Conservation (phyloP, 2,329 filamentous ascomycete species). For the Penicillium sp. region DNA sequence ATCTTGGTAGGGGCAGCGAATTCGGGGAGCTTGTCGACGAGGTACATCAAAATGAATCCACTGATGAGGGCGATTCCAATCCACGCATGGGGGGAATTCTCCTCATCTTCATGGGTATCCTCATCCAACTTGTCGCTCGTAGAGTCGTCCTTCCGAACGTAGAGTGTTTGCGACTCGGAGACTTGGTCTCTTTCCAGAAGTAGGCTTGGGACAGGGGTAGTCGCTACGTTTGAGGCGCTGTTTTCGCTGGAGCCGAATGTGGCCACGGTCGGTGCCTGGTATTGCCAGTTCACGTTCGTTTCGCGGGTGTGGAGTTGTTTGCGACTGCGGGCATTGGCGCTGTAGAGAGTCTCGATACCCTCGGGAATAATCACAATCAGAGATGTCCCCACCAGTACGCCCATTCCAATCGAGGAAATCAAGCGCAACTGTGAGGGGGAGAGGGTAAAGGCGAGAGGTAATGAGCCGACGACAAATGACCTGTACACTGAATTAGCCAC, state of each 20-base stretch:
- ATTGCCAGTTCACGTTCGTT: constrained; percentile 31
- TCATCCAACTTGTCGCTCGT: constrained; percentile 43
- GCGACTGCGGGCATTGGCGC: constrained; percentile 42
- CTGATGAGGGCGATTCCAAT: constrained; percentile 84
- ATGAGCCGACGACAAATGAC: constrained; percentile 87
- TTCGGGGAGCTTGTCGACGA: constrained; percentile 82
- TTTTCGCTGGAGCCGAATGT: constrained; percentile 6
- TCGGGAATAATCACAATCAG: constrained; percentile 97
- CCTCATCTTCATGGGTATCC: constrained; percentile 30
- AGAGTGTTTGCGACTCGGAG: constrained; percentile 19
- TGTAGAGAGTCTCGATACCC: constrained; percentile 86
- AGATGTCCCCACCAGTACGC: constrained; percentile 90
- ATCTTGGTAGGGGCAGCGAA: constrained; percentile 68
- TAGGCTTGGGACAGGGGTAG: constrained; percentile 16
- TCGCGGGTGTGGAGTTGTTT: constrained; percentile 35
- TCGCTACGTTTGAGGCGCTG: background rate
- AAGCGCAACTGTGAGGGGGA: constrained; percentile 84
- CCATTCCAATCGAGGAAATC: constrained; percentile 89
- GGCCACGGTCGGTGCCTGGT: constrained; percentile 23
- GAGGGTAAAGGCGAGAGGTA: constrained; percentile 85
- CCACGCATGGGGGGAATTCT: constrained; percentile 66
- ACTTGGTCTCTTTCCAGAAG: constrained; percentile 11
- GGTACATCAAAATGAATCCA: constrained; percentile 95
- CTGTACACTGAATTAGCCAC: constrained; percentile 51
- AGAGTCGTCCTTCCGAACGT: constrained; percentile 27